A percentile compares a stretch with the other conserved stretches of the same genome.
Evolutionary conservation across 2,329 filamentous ascomycete species (phyloP).

Genomic region (Trichothecium roseum): DNA sequence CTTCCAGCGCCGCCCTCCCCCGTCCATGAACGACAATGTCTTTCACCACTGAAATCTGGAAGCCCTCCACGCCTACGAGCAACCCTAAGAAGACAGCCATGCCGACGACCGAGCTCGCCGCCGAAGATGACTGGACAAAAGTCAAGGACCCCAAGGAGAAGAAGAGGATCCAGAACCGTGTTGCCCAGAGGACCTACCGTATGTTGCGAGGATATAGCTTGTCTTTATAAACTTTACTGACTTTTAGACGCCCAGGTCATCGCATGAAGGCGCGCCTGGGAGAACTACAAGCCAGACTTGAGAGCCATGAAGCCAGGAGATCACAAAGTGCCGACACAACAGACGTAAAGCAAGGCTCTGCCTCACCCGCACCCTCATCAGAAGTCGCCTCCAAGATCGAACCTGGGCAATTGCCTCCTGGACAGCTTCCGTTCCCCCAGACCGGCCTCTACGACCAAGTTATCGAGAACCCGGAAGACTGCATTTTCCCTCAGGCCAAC

Average conservation of each 20-base stretch:
- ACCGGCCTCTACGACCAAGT: constrained; percentile 7
- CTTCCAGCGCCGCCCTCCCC: neutral
- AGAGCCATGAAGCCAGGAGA: constrained; percentile 14
- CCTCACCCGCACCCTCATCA: neutral
- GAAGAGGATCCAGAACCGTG: constrained; percentile 20
- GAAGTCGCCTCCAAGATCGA: neutral
- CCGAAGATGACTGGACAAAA: constrained; percentile 18
- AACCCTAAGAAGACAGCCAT: constrained; percentile 5
- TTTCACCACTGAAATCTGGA: constrained; percentile 4
- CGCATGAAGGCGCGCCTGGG: constrained; percentile 20
- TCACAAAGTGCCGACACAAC: constrained; percentile 1
- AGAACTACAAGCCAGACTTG: constrained; percentile 18
- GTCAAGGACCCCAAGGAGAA: constrained; percentile 18
- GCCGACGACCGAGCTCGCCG: constrained; percentile 7
- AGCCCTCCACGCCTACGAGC: neutral
- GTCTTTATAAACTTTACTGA: too few relatives aligned
- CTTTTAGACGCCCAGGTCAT: constrained; percentile 11
- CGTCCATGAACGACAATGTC: neutral
- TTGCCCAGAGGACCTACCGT: constrained; percentile 21
- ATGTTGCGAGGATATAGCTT: constrained; percentile 3
- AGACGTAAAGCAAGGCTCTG: neutral
- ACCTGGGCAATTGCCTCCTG: neutral
- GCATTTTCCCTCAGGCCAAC: constrained; percentile 6
- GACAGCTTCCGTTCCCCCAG: constrained; percentile 3
- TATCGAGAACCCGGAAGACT: constrained; percentile 5